Percentiles rank a stretch among this genome's conserved stretches.
Conservation (phyloP, 2,329 filamentous ascomycete species). For the Colletotrichum lupini region DNA sequence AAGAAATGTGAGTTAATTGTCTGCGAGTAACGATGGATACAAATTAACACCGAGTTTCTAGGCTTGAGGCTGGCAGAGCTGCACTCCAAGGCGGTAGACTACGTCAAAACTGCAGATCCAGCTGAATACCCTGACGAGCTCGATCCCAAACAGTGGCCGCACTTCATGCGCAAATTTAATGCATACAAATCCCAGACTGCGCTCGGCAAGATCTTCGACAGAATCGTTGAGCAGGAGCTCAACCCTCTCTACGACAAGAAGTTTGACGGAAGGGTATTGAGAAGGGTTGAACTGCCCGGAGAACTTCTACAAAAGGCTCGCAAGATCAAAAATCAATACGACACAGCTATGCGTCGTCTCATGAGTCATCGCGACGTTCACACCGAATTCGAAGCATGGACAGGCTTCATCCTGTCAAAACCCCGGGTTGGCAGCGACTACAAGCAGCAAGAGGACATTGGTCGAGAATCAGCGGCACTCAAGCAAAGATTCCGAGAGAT, state of each 20-base stretch:
- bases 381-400: conserved; percentile 94
- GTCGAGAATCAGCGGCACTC: conserved; percentile 72
- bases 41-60: conserved; percentile 40
- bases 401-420: conserved; percentile 83
- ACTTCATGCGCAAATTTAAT: conserved; percentile 75
- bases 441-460: conserved; percentile 87
- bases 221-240: conserved; percentile 75
- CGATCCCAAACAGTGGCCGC: conserved; percentile 76
- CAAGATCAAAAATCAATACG: conserved; percentile 81
- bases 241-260: conserved; percentile 75
- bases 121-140: conserved; percentile 74
- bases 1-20: conserved; percentile 67
- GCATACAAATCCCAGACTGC: conserved; percentile 76
- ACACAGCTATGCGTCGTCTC: conserved; percentile 78
- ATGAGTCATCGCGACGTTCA: conserved; percentile 86
- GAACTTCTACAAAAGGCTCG: conserved; percentile 68
- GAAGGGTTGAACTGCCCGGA: conserved; percentile 64
- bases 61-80: conserved; percentile 78
- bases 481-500: conserved; percentile 75
- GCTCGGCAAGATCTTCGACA: conserved; percentile 86
- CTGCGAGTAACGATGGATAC: background rate
- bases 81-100: conserved; percentile 94
- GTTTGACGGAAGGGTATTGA: conserved; percentile 82
- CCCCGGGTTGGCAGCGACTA: conserved; percentile 81
- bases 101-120: conserved; percentile 86